These are phyloP conservation scores for Neonectria magnoliae DNA, from an alignment of 2,329 filamentous ascomycete genomes.

Conservation along the genomic window DNA sequence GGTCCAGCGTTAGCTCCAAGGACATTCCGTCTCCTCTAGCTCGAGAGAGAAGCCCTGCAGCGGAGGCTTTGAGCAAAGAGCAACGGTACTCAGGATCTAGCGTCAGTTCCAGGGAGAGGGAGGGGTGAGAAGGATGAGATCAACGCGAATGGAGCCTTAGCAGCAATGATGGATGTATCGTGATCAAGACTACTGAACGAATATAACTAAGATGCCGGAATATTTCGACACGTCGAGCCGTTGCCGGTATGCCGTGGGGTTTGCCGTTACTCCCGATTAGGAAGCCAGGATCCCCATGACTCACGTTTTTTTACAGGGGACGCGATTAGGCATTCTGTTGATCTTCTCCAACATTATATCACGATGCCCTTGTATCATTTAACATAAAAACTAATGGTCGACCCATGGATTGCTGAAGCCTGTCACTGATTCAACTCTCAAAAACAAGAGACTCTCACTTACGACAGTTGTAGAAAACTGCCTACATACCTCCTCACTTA, in stretches of 20 bases:
- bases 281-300: slow-evolving; percentile 8
- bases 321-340: neutral
- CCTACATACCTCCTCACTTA: neutral
- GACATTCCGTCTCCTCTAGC: slow-evolving; percentile 60
- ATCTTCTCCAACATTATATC: neutral
- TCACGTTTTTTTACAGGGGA: slow-evolving; percentile 8
- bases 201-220: slow-evolving; percentile 2
- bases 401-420: neutral
- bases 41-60: slow-evolving; percentile 54
- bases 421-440: neutral
- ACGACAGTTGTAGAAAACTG: neutral
- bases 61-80: slow-evolving; percentile 6
- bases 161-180: slow-evolving; percentile 2
- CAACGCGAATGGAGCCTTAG: neutral
- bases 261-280: slow-evolving; percentile 6
- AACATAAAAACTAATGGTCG: neutral
- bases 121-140: neutral
- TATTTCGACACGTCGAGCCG: neutral
- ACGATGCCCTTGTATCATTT: neutral
- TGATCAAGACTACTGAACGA: neutral
- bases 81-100: slow-evolving; percentile 20
- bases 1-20: slow-evolving; percentile 14
- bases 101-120: slow-evolving; percentile 14
- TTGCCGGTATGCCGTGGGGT: slow-evolving; percentile 3
- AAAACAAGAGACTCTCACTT: neutral